Conservation (phyloP, 805 yeast species). For the Cyberlindnera amylophila region DNA sequence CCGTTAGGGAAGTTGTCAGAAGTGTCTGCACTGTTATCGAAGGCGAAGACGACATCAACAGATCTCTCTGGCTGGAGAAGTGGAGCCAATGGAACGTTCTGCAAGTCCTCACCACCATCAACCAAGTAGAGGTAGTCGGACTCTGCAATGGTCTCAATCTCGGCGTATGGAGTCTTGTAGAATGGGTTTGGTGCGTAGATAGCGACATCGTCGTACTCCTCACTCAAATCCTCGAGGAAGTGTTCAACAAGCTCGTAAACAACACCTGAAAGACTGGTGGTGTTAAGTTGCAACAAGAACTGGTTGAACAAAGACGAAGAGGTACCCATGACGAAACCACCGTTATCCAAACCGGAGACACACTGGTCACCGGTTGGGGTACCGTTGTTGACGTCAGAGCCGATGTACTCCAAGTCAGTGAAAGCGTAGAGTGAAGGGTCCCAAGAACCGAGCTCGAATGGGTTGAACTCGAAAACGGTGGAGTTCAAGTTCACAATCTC, state of each 20-base stretch:
- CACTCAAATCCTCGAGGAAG: constrained; percentile 44
- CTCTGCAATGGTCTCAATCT: constrained; percentile 34
- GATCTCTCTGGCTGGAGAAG: constrained; percentile 55
- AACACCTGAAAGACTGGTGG: constrained; percentile 46
- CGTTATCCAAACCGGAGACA: constrained; percentile 69
- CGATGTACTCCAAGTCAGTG: constrained; percentile 63
- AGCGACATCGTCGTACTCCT: constrained; percentile 64
- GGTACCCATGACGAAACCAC: constrained; percentile 78
- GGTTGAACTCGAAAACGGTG: constrained; percentile 60
- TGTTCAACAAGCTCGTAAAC: constrained; percentile 42
- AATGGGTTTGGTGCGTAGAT: constrained; percentile 72
- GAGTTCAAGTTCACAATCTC: constrained; percentile 57
- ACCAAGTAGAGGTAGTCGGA: constrained; percentile 48
- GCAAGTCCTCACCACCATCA: constrained; percentile 71
- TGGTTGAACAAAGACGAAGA: constrained; percentile 79
- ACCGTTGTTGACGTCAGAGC: constrained; percentile 41
- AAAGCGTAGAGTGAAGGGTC: constrained; percentile 70
- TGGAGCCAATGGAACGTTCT: constrained; percentile 63
- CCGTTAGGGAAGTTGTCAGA: constrained; percentile 64
- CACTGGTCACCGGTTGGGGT: constrained; percentile 43
- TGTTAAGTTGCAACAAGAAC: constrained; percentile 59
- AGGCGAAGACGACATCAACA: constrained; percentile 63
- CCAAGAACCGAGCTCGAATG: constrained; percentile 84
- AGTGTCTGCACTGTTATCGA: constrained; percentile 66
- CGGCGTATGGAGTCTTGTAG: constrained; percentile 38